phyloP scores from a whole-genome alignment of 306 rosid genomes.

The Trichosanthes cucumerina region DNA sequence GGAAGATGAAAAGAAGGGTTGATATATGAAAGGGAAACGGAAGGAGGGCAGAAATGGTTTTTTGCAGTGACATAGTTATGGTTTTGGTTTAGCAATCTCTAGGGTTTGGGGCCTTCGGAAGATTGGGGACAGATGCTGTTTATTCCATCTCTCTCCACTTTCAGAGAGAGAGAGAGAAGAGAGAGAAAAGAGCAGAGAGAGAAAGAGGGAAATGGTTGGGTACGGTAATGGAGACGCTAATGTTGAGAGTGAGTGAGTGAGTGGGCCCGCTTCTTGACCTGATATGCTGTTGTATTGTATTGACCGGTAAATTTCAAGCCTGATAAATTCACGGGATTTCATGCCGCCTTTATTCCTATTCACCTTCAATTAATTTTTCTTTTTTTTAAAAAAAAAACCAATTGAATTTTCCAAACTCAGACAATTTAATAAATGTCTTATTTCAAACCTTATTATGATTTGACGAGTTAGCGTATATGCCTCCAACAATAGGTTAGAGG shows the following conservation, averaged over 20 bases:
- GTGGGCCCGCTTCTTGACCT: neutral
- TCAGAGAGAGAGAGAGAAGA: neutral
- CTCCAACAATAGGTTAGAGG: no score
- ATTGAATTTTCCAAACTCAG: no score
- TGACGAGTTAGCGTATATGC: no score
- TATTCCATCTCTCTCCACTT: neutral
- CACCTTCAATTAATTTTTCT: no score
- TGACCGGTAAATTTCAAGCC: neutral
- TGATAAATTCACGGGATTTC: neutral
- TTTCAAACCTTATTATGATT: no score
- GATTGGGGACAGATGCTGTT: conserved; percentile 6
- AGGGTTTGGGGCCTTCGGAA: neutral
- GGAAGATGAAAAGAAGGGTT: neutral
- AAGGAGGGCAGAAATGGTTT: neutral
- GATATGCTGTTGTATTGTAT: neutral
- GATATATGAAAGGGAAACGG: neutral
- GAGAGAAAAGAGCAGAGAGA: neutral
- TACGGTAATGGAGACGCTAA: neutral
- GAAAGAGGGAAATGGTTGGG: neutral
- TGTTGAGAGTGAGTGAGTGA: neutral
- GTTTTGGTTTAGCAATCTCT: neutral
- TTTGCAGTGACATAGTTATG: neutral
- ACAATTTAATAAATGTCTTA: no score
- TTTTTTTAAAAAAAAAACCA: no score
- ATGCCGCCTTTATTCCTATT: neutral